Evolutionary conservation across 257 asterid species (phyloP).

Genomic region (Nicotiana attenuata): DNA sequence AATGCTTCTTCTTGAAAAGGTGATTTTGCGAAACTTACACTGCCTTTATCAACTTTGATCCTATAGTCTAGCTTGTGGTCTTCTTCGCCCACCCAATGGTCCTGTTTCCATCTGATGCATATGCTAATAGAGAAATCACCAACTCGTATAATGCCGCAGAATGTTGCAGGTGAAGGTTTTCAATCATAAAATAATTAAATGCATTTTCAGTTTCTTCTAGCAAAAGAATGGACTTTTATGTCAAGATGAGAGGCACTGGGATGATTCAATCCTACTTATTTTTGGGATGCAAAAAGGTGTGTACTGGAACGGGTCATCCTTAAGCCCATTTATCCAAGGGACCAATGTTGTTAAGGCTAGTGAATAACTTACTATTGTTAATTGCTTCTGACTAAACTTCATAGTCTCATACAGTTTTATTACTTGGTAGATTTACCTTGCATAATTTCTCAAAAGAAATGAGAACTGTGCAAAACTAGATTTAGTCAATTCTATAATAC

Average conservation of each 20-base stretch:
- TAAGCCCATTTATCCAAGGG: neutral
- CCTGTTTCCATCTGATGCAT: neutral
- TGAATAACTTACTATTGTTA: too few species aligned
- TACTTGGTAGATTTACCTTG: neutral
- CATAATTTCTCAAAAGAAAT: neutral
- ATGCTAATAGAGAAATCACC: neutral
- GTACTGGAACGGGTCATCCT: neutral
- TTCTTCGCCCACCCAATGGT: neutral
- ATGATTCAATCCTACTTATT: neutral
- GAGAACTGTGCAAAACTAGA: neutral
- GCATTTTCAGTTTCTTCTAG: neutral
- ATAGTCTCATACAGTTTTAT: neutral
- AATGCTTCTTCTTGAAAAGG: slow-evolving; percentile 8
- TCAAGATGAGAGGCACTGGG: neutral
- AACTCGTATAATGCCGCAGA: neutral
- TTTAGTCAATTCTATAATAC: neutral
- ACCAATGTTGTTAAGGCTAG: neutral
- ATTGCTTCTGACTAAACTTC: neutral
- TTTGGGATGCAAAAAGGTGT: neutral
- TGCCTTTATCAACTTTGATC: neutral
- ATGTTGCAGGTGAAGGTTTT: neutral
- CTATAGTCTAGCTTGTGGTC: neutral
- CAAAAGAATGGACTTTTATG: neutral
- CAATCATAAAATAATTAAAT: neutral
- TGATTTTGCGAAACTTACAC: slow-evolving; percentile 7